Base-by-base conservation (phyloP, 306 rosid genomes). In the Lathyrus aphaca region DNA sequence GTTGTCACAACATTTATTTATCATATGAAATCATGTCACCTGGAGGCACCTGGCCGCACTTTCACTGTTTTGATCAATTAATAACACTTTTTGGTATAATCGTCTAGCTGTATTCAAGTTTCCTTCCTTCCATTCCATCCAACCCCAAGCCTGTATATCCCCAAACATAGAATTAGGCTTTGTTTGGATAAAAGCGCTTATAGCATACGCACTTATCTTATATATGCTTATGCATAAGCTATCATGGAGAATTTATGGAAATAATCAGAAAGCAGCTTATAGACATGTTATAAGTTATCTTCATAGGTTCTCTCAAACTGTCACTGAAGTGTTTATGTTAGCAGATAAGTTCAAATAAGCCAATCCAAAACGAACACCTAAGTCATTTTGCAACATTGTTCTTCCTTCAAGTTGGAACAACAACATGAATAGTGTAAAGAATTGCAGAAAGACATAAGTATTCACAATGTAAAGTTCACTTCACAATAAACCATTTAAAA, bases 91-190 rank as follows among this genome's bases (percentile, higher is more conserved):
- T 50, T 88, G 90, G 83, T 93, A 93, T 57, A 93, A 81, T 60
- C 80, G 84, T 82, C 98, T 85, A 38, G 98, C 97, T 23, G 80
- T 88, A 23, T 66, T 82, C 43, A 90, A 74, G 73, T 93, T 90
- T 53, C 97, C 92, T 88, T 90, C 98, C 80, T 90, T 93, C 97
- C 98, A 93, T 81, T 93, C 98, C 97, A 93, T 93, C 98, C 98
- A 93, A 68, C 98, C 98, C 98, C 98, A 93, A 32, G 98, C 98
- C 98, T 93, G 82, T 80, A 79, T 10, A 58, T 51, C 29, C 79
- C 83, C 46, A 64, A 74, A 21, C 21, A 70, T 74, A 40, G 11
- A 15, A 29, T 60, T 32, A 77, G 71, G 5, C 5, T 10, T 50
- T 50, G 6, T 17, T 17, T 50, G 27, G 56, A 50, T 50, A 17